Evolutionary conservation across 129 eudicot species (phyloP), one percentile per base, ranked within the genome.

Genomic region (Tagetes erecta): DNA sequence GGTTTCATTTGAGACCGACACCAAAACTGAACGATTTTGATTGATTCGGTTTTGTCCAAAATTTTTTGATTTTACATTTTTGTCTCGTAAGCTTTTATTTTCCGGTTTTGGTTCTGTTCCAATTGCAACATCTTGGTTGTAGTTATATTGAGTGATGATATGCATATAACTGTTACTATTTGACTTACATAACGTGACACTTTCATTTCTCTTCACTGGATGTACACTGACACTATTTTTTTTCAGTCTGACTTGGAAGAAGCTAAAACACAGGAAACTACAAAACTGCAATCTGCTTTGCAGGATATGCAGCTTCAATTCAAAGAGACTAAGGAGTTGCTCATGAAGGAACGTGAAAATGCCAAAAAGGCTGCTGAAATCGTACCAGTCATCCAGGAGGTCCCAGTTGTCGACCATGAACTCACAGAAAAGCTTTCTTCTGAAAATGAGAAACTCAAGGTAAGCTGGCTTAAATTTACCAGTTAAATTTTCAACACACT

Each of bases 381-480:
- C 64, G 74, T 81, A 36, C 95, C 94, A 51, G 84, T 86, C 52
- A 71, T 88, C 68, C 87, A 91, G 80, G 97, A 91, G 84, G 86
- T 91, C 64, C 86, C 88, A 8, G 92, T 91, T 63, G 79, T 91
- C 51, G 95, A 91, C 80, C 88, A 82, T 45, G 91, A 75, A 75
- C 38, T 84, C 64, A 81, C 83, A 70, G 83, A 88, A 68, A 91
- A 82, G 80, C 89, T 91, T 77, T 70, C 87, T 70, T 83, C 86
- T 33, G 97, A 91, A 79, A 91, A 91, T 47, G 96, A 86, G 75
- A 81, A 83, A 76, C 90, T 91, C 73, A 91, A 88, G 96, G 99
- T 91, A 71, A 72, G 80, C 27, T 14, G 52, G 46, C 69, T 38
- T 53, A 53, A 65, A 36, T 56, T 66, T 57, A 55, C 55, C 7